Conservation (phyloP, 2,329 filamentous ascomycete species). For the Sporothrix euskadiensis region DNA sequence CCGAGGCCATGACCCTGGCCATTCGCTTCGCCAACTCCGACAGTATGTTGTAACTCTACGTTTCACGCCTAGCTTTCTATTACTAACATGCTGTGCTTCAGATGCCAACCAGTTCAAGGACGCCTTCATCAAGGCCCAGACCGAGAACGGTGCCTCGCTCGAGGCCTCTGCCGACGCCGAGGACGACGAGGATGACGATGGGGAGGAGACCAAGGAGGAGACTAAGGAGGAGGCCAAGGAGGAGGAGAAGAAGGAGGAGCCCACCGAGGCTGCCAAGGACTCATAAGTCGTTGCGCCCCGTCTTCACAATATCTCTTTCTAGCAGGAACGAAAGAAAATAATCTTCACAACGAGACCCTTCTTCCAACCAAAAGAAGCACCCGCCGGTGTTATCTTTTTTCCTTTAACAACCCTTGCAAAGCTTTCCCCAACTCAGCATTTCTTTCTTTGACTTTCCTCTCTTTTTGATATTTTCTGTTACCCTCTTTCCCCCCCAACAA, state of each 20-base stretch:
- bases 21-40: conserved; percentile 98
- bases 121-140: conserved; percentile 92
- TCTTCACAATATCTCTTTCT: not conserved
- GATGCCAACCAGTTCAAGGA: conserved; percentile 98
- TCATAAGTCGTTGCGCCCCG: conserved; percentile 12
- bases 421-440: not conserved
- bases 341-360: not conserved
- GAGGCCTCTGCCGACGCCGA: conserved; percentile 39
- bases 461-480: not conserved
- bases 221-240: conserved; percentile 36
- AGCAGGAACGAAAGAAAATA: conserved; percentile 7
- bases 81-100: conserved; percentile 45
- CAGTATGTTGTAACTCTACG: conserved; percentile 59
- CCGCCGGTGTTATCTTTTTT: not conserved
- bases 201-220: conserved; percentile 37
- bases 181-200: conserved; percentile 36
- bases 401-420: not conserved
- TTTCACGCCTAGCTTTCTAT: not conserved
- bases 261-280: conserved; percentile 22
- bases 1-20: conserved; percentile 91
- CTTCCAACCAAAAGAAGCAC: not conserved
- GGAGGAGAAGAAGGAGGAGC: conserved; percentile 33
- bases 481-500: not conserved
- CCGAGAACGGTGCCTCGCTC: conserved; percentile 91
- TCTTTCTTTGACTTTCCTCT: no score